Evolutionary conservation across 176 grass and related monocot genomes (phyloP).

Genomic region (Phoenix roebelenii): DNA sequence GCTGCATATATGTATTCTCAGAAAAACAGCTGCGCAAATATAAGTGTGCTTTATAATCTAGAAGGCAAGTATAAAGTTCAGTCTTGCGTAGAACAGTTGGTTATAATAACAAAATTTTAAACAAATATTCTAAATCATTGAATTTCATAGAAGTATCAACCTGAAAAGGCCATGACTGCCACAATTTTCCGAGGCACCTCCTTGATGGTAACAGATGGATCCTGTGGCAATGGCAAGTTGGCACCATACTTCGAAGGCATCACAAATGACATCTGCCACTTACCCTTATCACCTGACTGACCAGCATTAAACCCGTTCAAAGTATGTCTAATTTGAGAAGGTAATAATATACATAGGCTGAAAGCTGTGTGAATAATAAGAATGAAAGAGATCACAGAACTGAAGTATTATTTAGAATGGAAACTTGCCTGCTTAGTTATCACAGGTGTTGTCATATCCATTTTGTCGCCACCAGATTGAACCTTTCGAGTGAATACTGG

Average conservation of each 20-base stretch:
- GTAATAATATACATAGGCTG: not conserved
- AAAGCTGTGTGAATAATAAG: no score
- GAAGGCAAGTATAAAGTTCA: no score
- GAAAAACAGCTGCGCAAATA: no score
- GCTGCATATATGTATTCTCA: no score
- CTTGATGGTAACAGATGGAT: constrained; percentile 63
- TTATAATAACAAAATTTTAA: no score
- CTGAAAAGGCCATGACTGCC: constrained; percentile 62
- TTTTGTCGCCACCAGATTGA: constrained; percentile 34
- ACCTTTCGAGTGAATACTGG: constrained; percentile 66
- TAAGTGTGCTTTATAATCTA: no score
- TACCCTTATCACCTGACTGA: constrained; percentile 33
- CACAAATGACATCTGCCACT: constrained; percentile 96
- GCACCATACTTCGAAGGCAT: constrained; percentile 80
- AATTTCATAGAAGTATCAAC: constrained; percentile 17
- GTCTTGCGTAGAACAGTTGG: no score
- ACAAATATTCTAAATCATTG: no score
- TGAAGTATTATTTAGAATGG: constrained; percentile 3
- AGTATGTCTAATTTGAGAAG: not conserved
- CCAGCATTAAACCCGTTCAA: not conserved
- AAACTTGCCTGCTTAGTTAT: constrained; percentile 55
- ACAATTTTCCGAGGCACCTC: constrained; percentile 65
- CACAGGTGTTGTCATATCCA: constrained; percentile 97
- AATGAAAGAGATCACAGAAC: not conserved
- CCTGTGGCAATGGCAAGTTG: constrained; percentile 65